Evolutionary conservation across 2,329 filamentous ascomycete genomes (phyloP).

Genomic region (Pseudogymnoascus sp.): DNA sequence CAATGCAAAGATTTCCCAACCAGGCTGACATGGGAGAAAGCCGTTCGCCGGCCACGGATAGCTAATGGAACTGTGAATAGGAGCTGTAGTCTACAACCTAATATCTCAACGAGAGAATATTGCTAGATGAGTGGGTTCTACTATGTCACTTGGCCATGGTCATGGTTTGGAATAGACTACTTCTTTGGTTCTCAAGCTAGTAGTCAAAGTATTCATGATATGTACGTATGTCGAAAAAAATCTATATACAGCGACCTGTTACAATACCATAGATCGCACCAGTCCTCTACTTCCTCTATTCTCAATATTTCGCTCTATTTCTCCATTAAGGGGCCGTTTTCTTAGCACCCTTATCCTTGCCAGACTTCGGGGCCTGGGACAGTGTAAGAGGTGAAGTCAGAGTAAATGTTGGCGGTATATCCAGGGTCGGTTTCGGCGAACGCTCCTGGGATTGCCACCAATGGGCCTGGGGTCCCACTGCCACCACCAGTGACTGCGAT

Average conservation of each 20-base stretch:
- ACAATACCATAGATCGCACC: neutral
- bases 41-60: neutral
- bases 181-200: neutral
- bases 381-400: slow-evolving; percentile 15
- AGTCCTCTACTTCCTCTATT: neutral
- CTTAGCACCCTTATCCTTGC: neutral
- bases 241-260: neutral
- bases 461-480: neutral
- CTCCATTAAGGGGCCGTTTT: neutral
- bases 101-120: neutral
- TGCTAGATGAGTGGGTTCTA: neutral
- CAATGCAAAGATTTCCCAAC: neutral
- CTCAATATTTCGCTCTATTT: neutral
- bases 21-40: neutral
- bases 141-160: neutral
- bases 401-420: slow-evolving; percentile 18
- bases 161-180: neutral
- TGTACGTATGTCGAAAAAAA: neutral
- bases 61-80: neutral
- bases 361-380: slow-evolving; percentile 15
- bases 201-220: neutral
- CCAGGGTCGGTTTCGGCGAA: slow-evolving; percentile 10
- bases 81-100: neutral
- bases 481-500: slow-evolving; percentile 21
- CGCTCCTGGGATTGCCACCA: slow-evolving; percentile 11